phyloP scores from a whole-genome alignment of 108 stramenopile genomes.

The Nitzschia sp. region DNA sequence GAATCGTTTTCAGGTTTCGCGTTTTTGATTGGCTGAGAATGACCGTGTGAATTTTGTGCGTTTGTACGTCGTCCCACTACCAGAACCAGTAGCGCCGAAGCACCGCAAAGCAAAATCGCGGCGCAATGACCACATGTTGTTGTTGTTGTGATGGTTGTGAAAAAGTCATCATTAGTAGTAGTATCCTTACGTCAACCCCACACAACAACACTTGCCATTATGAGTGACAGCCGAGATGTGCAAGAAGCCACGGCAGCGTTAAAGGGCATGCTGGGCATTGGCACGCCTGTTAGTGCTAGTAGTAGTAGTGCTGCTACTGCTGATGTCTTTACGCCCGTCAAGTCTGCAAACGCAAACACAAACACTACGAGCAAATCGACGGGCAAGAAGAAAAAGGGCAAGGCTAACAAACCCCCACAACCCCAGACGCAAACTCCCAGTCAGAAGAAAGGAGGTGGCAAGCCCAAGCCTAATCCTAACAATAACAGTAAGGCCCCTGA shows the following conservation, averaged over 20 bases:
- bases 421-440: neutral
- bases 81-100: no score
- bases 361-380: neutral
- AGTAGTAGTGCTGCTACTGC: neutral
- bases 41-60: no score
- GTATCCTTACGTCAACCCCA: no score
- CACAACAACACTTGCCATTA: no score
- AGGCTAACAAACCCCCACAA: neutral
- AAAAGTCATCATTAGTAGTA: no score
- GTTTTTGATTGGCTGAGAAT: no score
- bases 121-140: no score
- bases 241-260: constrained; percentile 51
- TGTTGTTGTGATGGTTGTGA: no score
- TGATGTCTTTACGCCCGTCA: neutral
- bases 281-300: constrained; percentile 6
- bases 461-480: constrained; percentile 35
- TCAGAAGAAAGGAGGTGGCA: constrained; percentile 11
- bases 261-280: constrained; percentile 59
- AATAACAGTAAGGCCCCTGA: constrained; percentile 19
- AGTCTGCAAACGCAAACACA: neutral
- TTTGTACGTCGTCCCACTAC: no score
- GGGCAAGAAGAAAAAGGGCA: constrained; percentile 8
- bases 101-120: no score
- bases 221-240: constrained; percentile 20
- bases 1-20: no score